Conservation (phyloP, 208 protist genomes). For the Naegleria fowleri region DNA sequence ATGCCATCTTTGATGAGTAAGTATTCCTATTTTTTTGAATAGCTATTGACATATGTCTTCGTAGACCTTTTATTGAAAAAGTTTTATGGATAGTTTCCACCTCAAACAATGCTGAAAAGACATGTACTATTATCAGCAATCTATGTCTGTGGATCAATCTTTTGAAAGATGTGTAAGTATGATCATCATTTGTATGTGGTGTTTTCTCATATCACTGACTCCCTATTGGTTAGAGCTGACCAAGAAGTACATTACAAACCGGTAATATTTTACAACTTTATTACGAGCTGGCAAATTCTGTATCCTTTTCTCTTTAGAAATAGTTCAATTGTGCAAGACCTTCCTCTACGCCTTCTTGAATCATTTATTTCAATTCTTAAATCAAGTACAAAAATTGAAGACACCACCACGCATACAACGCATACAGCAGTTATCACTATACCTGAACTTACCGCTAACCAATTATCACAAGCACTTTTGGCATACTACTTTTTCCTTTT, state of each 20-base stretch:
- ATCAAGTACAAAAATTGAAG: background rate
- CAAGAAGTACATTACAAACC: background rate
- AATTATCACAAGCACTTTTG: background rate
- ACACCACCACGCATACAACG: no score
- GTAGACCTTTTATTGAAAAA: background rate
- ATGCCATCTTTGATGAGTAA: background rate
- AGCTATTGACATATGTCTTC: no score
- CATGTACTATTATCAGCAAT: background rate
- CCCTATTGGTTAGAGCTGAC: background rate
- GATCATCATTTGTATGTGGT: no score
- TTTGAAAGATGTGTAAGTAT: background rate
- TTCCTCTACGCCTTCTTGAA: background rate
- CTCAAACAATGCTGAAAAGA: background rate
- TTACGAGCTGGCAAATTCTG: background rate
- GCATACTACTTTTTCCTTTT: background rate
- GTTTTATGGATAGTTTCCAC: background rate
- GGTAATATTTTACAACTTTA: background rate
- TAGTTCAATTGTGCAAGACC: background rate
- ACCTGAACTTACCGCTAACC: background rate
- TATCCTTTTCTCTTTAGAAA: background rate
- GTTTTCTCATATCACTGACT: no score
- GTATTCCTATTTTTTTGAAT: no score
- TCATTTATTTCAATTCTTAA: background rate
- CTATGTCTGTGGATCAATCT: background rate
- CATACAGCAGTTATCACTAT: background rate